Base-by-base conservation (phyloP, 1,284 basidiomycete genomes). In the Malassezia obtusa region DNA sequence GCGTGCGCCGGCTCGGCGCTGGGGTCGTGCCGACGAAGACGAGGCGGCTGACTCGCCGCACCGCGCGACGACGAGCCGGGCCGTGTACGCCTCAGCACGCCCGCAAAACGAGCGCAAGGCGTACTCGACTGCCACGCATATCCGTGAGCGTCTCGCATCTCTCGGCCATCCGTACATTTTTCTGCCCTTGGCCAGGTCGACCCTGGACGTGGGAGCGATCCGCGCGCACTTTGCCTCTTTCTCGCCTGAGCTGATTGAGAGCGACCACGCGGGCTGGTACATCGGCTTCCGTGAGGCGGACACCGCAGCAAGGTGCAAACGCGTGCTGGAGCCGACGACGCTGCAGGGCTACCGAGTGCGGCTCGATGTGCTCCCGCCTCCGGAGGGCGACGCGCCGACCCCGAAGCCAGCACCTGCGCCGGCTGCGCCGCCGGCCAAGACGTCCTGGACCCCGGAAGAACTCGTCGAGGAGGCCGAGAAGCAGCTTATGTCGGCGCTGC, bases 401-500 rank as follows among this genome's bases (percentile, higher is more conserved):
- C 38, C 22, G 9, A 37, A 36, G 22, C 8, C 49, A 17, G 38
- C 38, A 21, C 11, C 38, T 12, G 26, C 24, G n/a, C 19, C 31
- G 19, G 35, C n/a, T 14, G 38, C 25, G 28, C 1, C 11, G 19
- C 17, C 38, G 22, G 37, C n/a, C 21, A 22, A 26, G 1, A 14
- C 28, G 19, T n/a, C 30, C 10, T 83, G 80, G 81, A 79, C 77
- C 10, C 79, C 80, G 4, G 75, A 76, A 3, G 84, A 85, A 64
- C 75, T 86, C 30, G 74, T 84, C 14, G 79, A 79, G 8, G 78
- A 79, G 35, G 85, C 85, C 3, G 78, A 80, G 60, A 77, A 79
- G 57, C 75, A 82, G 44, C 80, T 89, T 45, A 58, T 83, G 40
- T 77, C 76, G 33, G 86, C 89, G 66, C 76, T 90, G 38, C 76